Base-by-base conservation (phyloP, 257 asterid species). In the Orobanche coerulescens region DNA sequence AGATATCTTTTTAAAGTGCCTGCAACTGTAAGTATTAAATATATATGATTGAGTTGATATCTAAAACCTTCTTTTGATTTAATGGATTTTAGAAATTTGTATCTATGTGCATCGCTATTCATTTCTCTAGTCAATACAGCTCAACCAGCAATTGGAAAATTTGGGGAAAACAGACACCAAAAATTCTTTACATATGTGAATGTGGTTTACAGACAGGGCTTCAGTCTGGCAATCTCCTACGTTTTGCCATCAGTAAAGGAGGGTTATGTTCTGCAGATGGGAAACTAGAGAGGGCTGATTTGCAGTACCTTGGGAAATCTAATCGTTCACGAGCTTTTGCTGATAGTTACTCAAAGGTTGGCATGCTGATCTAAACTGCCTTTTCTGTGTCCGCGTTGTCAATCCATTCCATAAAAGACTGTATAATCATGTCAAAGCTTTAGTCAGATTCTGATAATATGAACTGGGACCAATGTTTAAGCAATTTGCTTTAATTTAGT, bases 291-390 rank as follows among this genome's bases (percentile, higher is more conserved):
- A 83, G 65, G 70, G 97, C 92, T 48, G 99, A 93, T 77, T 69
- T 93, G 71, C 84, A 81, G 26, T 89, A 84, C 73, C 66, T 84
- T 2, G 96, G 87, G 26, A 87, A 83, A 75, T 61, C 92, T 66
- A 89, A 89, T 61, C 95, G 95, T 22, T 81, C 88, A 10, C 90
- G 95, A 67, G 79, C 86, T 24, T 87, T 89, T 71, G 95, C 97
- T 9, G 99, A 93, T 78, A 84, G 95, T 69, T 86, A 77, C 83
- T 93, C 99, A 52, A 93, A 89, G 94, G 98, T 84, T 65, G 79
- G 59, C 22, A 9, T 44, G 13, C 25, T 15, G 31, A 30, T 46
- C 15, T 54, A 53, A 28, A 46, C 20, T 63, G 37, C 12, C 18
- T 3, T 43, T 43, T 16, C 15, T 12, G 50, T 43, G 11, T 40